These are phyloP conservation scores for Monosporascus sp. DNA, from an alignment of 2,329 filamentous ascomycete species.

Conservation along the genomic window DNA sequence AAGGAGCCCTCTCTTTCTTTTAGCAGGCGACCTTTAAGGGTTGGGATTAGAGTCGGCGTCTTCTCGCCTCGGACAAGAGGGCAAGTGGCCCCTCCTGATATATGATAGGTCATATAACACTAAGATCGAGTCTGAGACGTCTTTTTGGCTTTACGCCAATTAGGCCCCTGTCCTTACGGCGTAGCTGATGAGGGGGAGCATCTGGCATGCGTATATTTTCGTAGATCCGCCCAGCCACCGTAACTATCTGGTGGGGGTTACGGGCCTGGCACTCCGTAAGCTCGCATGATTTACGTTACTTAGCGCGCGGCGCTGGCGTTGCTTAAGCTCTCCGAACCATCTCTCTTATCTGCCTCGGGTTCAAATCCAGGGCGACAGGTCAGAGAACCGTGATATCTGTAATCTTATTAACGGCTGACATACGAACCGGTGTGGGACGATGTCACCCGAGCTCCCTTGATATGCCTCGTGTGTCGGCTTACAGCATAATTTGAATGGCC, in stretches of 20 bases:
- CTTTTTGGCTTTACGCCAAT: not conserved
- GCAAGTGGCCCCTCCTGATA: not conserved
- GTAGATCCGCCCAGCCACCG: not conserved
- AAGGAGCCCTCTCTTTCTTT: too few species aligned
- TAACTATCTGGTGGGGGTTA: not conserved
- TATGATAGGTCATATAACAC: not conserved
- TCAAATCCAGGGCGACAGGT: not conserved
- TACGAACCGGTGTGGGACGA: not conserved
- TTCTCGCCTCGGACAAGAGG: too few species aligned
- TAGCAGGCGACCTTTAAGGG: too few species aligned
- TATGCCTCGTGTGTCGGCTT: not conserved
- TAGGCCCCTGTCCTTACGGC: not conserved
- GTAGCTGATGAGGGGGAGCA: not conserved
- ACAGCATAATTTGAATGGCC: not conserved
- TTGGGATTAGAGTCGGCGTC: too few species aligned
- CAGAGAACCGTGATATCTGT: not conserved
- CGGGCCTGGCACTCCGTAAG: not conserved
- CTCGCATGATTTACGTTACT: not conserved
- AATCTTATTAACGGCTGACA: not conserved
- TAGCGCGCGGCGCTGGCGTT: not conserved
- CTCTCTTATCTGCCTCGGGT: not conserved
- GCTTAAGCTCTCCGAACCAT: not conserved
- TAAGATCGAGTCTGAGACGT: not conserved
- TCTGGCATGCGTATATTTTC: not conserved
- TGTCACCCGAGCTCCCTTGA: not conserved